Evolutionary conservation across 805 yeast genomes (phyloP).

Genomic region (Lachancea thermotolerans): DNA sequence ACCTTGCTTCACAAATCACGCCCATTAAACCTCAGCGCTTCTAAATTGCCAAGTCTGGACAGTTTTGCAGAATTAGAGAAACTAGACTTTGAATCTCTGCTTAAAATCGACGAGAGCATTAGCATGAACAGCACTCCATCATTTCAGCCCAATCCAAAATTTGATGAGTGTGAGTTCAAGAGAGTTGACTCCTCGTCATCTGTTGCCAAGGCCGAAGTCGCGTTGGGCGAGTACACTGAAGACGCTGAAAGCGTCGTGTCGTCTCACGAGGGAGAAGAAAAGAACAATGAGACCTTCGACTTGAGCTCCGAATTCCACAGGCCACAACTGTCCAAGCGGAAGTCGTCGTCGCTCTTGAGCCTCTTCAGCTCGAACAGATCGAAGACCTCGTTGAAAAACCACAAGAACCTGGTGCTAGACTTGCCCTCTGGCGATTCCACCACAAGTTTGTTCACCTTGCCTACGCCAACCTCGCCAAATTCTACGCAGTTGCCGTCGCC

Average conservation of each 20-base stretch:
- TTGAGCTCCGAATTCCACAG: constrained; percentile 8
- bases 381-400: constrained; percentile 8
- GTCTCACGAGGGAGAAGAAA: constrained; percentile 3
- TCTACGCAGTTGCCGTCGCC: constrained; percentile 1
- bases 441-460: not conserved
- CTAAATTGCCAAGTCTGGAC: not conserved
- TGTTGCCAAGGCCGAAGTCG: constrained; percentile 9
- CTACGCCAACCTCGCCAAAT: constrained; percentile 4
- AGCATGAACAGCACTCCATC: constrained; percentile 11
- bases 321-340: constrained; percentile 10
- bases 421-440: constrained; percentile 4
- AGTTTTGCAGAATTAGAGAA: constrained; percentile 21
- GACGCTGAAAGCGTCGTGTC: constrained; percentile 19
- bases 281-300: constrained; percentile 1
- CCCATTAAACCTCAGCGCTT: constrained; percentile 14
- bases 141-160: not conserved
- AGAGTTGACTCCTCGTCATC: constrained; percentile 16
- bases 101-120: constrained; percentile 21
- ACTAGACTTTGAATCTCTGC: constrained; percentile 20
- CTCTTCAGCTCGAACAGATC: constrained; percentile 18
- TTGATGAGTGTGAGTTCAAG: constrained; percentile 10
- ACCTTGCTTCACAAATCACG: constrained; percentile 17
- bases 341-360: constrained; percentile 25
- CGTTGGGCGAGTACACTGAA: constrained; percentile 4
- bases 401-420: constrained; percentile 13